Evolutionary conservation across 495 filamentous ascomycete genomes (phyloP).

Genomic region (Trichoderma virens): DNA sequence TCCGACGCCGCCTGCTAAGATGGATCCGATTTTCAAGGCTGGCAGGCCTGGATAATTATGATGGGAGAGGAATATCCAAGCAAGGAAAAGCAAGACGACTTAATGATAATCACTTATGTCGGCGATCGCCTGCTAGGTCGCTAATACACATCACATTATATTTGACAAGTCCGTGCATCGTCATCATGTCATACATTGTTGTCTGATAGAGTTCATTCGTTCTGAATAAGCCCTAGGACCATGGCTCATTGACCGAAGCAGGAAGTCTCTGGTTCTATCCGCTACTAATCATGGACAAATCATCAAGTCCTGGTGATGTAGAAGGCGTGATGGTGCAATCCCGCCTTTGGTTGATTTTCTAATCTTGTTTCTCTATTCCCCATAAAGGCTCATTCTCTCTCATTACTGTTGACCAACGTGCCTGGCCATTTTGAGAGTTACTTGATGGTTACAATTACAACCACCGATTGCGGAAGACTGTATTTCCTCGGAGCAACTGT

Average conservation of each 20-base stretch:
- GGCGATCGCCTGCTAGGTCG: background rate
- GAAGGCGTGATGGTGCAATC: too few species aligned
- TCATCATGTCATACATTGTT: background rate
- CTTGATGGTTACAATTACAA: background rate
- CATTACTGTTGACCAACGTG: too few species aligned
- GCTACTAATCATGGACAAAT: too few species aligned
- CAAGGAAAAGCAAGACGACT: background rate
- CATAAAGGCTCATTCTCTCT: too few species aligned
- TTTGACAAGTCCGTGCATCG: background rate
- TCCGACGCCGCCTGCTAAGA: background rate
- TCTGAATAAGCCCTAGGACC: background rate
- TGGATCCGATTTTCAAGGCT: background rate
- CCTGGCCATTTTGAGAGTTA: too few species aligned
- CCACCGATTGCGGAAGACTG: background rate
- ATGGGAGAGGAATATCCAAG: background rate
- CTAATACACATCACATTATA: background rate
- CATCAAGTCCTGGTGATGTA: too few species aligned
- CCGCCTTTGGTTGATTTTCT: too few species aligned
- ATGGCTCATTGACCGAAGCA: background rate
- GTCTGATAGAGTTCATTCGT: background rate
- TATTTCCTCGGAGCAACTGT: background rate
- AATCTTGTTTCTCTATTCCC: too few species aligned
- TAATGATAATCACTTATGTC: slow-evolving; percentile 8
- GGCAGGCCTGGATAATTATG: background rate
- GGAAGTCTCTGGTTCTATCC: too few species aligned